Base-by-base conservation (phyloP, 2,329 filamentous ascomycete species). In the Coniella vitis region DNA sequence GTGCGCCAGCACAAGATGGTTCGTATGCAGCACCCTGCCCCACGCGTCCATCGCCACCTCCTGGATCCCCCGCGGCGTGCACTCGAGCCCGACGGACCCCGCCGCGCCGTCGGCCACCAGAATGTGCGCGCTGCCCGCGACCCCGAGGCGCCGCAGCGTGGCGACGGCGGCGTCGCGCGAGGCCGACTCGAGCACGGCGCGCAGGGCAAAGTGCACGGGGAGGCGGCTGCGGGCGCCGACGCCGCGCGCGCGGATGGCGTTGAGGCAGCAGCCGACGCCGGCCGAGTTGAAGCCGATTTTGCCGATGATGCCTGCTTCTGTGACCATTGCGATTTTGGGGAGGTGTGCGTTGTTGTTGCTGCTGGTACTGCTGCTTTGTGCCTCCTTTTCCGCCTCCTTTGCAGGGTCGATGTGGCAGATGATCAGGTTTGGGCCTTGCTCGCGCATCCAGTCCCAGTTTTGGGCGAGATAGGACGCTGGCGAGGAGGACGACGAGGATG, bases 211-310 rank as follows among this genome's bases (percentile, higher is more conserved):
- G 57, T 85, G 81, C n/a, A 81, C 74, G 0, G 82, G 81, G 3
- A 84, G 56, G 7, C 70, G 72, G 1, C 62, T 61, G 2, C 62
- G 56, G 56, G 79, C 69, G n/a, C n/a, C n/a, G 41, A 82, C 71
- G 1, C 79, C 78, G 2, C 70, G 68, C 3, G 76, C 77, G 35
- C 72, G 70, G 52, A 85, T 80, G 0, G 81, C 82, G 52, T 85
- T 85, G 8, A 84, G 65, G 38, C 74, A 76, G 0, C 75, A 73
- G 0, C 79, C 81, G 0, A 85, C 77, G 0, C 80, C 78, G 0
- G 61, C 58, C 14, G 65, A 66, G 57, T 86, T 86, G 55, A 84
- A 68, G 0, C 82, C 82, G 19, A 85, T 83, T 61, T 86, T 86
- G 13, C 79, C 81, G 31, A 85, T 73, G 19, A 83, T 71, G 13